Conservation (phyloP, 495 filamentous ascomycete genomes). For the Trichodelitschia bisporula region DNA sequence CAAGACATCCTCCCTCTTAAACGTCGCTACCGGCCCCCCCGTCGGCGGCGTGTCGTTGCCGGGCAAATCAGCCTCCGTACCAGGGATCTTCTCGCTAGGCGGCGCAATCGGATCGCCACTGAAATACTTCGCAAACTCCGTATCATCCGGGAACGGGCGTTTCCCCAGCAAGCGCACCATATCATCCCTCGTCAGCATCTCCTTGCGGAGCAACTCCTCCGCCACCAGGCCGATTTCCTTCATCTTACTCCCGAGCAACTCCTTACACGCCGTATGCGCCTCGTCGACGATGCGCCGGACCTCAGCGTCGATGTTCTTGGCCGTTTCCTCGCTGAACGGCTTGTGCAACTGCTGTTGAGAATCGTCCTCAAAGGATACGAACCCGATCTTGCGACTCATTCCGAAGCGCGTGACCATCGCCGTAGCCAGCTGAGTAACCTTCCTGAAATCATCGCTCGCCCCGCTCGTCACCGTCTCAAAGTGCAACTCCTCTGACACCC, state of each 20-base stretch:
- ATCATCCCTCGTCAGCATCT: slow-evolving; percentile 75
- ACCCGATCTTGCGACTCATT: slow-evolving; percentile 84
- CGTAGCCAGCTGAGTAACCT: slow-evolving; percentile 86
- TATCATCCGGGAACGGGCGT: slow-evolving; percentile 55
- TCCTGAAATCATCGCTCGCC: slow-evolving; percentile 93
- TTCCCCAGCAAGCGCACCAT: slow-evolving; percentile 69
- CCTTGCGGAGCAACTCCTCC: slow-evolving; percentile 79
- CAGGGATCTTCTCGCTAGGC: no score
- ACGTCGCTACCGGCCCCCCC: no score
- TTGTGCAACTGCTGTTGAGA: slow-evolving; percentile 59
- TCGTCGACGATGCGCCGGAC: slow-evolving; percentile 74
- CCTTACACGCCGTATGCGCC: slow-evolving; percentile 73
- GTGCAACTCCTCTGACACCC: slow-evolving; percentile 84
- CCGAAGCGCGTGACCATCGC: slow-evolving; percentile 96
- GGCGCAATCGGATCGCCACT: no score
- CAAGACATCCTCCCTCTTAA: no score
- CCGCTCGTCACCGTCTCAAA: slow-evolving; percentile 90
- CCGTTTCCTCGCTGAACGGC: slow-evolving; percentile 87
- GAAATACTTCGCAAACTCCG: slow-evolving; percentile 89
- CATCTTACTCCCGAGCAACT: slow-evolving; percentile 65
- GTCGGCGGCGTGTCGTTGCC: no score
- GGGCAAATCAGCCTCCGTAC: no score
- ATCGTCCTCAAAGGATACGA: slow-evolving; percentile 63
- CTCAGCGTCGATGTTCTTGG: slow-evolving; percentile 70
- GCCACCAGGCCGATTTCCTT: slow-evolving; percentile 69